Base-by-base conservation (phyloP, 768 basidiomycete genomes). In the Coprinopsis sp. region DNA sequence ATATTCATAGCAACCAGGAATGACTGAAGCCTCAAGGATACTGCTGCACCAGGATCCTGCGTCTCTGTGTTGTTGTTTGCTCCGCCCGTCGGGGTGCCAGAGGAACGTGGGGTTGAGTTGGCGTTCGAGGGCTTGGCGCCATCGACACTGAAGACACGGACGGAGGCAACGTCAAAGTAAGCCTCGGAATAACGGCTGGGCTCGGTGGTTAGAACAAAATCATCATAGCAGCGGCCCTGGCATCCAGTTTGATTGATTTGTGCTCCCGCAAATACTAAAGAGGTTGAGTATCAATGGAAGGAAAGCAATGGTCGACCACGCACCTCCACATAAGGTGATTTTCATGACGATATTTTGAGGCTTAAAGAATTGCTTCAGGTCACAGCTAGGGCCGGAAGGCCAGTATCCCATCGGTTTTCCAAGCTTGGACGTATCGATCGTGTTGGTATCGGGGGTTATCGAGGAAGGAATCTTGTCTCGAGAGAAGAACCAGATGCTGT, bases 401-500 rank as follows among this genome's bases (percentile, higher is more conserved):
- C 51, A 55, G 21, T 55, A 44, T 5, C 54, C 53, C 50, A 54
- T 51, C 14, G 53, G 53, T 18, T 37, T 51, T 2, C 53, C 53
- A 3, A 55, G 43, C 13, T 45, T 38, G 6, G 54, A 50, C 7
- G 54, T 55, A 48, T 55, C 54, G 19, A 55, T 46, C 18, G 29
- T 39, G 3, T 23, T 40, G 10, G 43, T 47, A 24, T 40, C 43
- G 8, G 42, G 25, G 6, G 22, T 42, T 2, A 52, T 21, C 10
- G 25, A 31, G 12, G 31, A 33, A 6, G 54, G 54, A 11, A 52
- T 43, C 12, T 50, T 47, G 10, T 24, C 7, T n/a, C 54, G 29
- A 27, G 51, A 30, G 27, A 52, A 51, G 41, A 55, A 52, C 54
- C 54, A 55, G 12, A 52, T 46, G 10, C 54, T 55, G 25, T 13